Percentiles rank a stretch among this genome's conserved stretches.
Conservation (phyloP, 805 yeast species). For the Wickerhamomyces strasburgensis region DNA sequence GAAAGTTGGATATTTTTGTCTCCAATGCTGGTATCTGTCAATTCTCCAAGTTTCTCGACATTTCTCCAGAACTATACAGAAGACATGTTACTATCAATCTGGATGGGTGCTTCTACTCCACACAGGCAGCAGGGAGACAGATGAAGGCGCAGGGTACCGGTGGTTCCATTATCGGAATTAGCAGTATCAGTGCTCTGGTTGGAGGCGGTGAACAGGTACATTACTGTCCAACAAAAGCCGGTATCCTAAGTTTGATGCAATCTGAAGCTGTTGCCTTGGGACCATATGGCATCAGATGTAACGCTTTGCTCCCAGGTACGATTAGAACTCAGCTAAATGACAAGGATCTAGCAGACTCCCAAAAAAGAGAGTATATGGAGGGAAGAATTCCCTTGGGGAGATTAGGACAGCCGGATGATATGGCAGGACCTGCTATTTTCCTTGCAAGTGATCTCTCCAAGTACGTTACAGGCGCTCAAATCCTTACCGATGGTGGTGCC, state of each 20-base stretch:
- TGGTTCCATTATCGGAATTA: constrained; percentile 42
- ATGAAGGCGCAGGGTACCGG: constrained; percentile 42
- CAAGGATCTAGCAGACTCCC: constrained; percentile 34
- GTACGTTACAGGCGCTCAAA: constrained; percentile 38
- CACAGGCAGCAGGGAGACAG: constrained; percentile 43
- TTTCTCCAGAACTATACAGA: constrained; percentile 32
- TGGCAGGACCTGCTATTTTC: constrained; percentile 40
- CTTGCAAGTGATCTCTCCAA: constrained; percentile 33
- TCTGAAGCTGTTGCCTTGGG: constrained; percentile 40
- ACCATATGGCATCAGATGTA: constrained; percentile 38
- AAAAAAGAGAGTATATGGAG: constrained; percentile 34
- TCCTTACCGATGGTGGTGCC: constrained; percentile 41
- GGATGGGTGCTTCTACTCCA: constrained; percentile 40
- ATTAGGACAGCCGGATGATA: constrained; percentile 33
- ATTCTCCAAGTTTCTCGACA: constrained; percentile 37
- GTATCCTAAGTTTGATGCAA: constrained; percentile 39
- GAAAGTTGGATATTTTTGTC: constrained; percentile 36
- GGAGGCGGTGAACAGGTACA: constrained; percentile 43
- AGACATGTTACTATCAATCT: constrained; percentile 36
- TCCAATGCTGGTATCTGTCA: constrained; percentile 45
- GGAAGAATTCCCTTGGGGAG: constrained; percentile 37
- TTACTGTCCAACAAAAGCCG: constrained; percentile 47
- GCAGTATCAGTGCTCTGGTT: constrained; percentile 39
- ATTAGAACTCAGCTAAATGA: constrained; percentile 39
- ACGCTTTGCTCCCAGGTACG: constrained; percentile 43